These are phyloP conservation scores for Globisporangium radiosum DNA, from an alignment of 352 stramenopile species.

Conservation along the genomic window DNA sequence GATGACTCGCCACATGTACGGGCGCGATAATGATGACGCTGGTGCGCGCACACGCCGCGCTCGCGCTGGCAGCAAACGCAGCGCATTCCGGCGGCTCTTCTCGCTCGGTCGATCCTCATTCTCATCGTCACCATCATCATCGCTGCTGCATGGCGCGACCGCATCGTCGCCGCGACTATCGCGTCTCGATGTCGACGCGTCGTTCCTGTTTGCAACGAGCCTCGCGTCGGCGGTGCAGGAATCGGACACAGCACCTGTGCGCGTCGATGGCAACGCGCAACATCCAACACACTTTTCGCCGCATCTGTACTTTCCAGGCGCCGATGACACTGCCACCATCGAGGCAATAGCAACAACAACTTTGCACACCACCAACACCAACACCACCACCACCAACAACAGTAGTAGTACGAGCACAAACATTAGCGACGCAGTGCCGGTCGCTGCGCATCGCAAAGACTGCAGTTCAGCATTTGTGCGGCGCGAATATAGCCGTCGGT, in stretches of 20 bases:
- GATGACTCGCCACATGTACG: too few species aligned
- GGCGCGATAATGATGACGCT: too few species aligned
- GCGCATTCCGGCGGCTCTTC: constrained; percentile 9
- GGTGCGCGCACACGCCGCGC: neutral
- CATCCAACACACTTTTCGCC: constrained; percentile 8
- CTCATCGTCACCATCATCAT: too few species aligned
- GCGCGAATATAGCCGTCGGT: constrained; percentile 19
- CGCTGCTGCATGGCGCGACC: too few species aligned
- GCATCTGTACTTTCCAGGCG: constrained; percentile 12
- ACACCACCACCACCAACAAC: neutral
- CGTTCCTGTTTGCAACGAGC: constrained; percentile 15
- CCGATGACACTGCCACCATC: neutral
- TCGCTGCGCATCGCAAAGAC: constrained; percentile 4
- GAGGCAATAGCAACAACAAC: neutral
- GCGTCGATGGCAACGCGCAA: neutral
- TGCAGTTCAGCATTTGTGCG: constrained; percentile 9
- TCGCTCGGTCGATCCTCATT: constrained; percentile 6
- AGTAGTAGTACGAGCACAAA: neutral
- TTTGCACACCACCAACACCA: neutral
- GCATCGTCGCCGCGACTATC: neutral
- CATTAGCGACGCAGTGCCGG: neutral
- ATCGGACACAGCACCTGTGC: neutral
- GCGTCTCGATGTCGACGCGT: neutral
- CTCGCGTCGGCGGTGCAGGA: constrained; percentile 11
- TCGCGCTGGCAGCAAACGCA: constrained; percentile 2